Evolutionary conservation across 75 land plant species (phyloP).

Genomic region (Sequoia sempervirens): DNA sequence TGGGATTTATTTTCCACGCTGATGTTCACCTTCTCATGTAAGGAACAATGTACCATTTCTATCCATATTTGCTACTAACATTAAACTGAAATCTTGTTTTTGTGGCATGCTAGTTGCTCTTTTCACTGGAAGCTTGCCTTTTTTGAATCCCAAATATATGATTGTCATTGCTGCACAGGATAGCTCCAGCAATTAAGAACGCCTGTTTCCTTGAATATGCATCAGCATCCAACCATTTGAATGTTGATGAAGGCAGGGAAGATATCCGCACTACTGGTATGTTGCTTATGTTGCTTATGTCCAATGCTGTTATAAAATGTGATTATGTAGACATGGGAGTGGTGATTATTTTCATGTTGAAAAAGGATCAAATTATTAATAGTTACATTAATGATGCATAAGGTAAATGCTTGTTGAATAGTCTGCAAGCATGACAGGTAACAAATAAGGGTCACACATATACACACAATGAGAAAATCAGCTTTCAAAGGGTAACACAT

Average conservation of each 20-base stretch:
- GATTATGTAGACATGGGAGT: not conserved
- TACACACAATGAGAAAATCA: not conserved
- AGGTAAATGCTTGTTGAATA: not conserved
- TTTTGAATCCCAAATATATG: not conserved
- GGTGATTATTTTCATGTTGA: no score
- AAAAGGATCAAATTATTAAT: not conserved
- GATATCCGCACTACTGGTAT: not conserved
- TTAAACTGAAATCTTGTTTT: not conserved
- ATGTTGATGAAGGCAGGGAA: not conserved
- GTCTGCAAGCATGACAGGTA: not conserved
- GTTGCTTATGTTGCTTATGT: not conserved
- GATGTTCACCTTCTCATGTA: slow-evolving; percentile 3
- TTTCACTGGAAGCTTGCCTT: not conserved
- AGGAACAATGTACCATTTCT: not conserved
- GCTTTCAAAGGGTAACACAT: not conserved
- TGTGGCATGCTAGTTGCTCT: not conserved
- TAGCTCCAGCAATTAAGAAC: not conserved
- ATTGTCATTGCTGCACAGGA: not conserved
- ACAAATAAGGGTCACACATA: not conserved
- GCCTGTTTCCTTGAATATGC: not conserved
- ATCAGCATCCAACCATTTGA: not conserved
- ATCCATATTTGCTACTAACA: not conserved
- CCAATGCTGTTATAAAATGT: not conserved
- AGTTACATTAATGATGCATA: not conserved
- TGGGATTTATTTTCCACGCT: not conserved